Evolutionary conservation across 805 yeast genomes (phyloP), one percentile per base, ranked within the genome.

Genomic region (Teunomyces barrocoloradensis): DNA sequence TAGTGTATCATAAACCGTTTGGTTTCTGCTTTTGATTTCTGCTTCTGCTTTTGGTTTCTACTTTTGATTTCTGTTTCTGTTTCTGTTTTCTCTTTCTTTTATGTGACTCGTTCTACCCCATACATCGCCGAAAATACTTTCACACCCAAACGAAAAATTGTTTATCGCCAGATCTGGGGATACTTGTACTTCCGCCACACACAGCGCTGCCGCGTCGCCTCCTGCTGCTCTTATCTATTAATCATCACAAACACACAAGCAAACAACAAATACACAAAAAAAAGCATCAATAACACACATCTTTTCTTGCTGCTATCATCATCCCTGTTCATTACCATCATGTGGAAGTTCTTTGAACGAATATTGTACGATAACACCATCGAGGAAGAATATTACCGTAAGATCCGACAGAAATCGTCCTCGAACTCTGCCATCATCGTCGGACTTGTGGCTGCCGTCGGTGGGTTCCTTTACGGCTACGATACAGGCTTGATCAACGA

Each of bases 401-500:
- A 69, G 51, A 60, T 69, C 57, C 71, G 73, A 45, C 73, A 69
- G 58, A 67, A 73, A 53, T 65, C 79, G 15, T 80, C 89, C 0
- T 74, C 83, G 2, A 66, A 74, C 39, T 81, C 84, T 76, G 89
- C 95, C 3, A 64, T 87, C 29, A 68, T 78, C 6, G 91, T 89
- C 3, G 96, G 96, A 49, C 60, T 80, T 18, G 83, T 89, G 50
- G 92, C 94, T 9, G 95, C 96, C 11, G 78, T 87, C n/a, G 96
- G 96, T 23, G 97, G 96, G 0, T 87, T 89, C 61, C 70, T 89
- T 36, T 89, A 85, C 61, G 96, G 96, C 1, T 90, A 87, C 61
- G 96, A 89, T 64, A 89, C 97, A 0, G 96, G 96, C 1, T 69
- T 88, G 41, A 85, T 89, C 44, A 89, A 89, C 61, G 89, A 88